These are phyloP conservation scores for Mycena polygramma DNA, from an alignment of 768 basidiomycete genomes.

Conservation along the genomic window DNA sequence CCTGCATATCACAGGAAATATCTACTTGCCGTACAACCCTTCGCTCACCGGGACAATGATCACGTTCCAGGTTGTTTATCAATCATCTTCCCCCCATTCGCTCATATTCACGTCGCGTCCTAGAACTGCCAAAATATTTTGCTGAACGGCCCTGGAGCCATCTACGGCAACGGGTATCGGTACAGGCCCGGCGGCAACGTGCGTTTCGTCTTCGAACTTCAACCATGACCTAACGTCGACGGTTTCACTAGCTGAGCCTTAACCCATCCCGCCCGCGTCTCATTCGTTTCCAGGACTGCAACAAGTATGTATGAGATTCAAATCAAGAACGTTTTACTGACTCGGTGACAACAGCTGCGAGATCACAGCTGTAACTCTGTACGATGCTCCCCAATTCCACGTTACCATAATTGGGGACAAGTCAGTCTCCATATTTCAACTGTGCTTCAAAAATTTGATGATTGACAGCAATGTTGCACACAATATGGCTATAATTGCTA, in stretches of 20 bases:
- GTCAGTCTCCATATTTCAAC: conserved; percentile 4
- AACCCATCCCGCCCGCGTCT: conserved; percentile 41
- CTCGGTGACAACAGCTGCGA: conserved; percentile 31
- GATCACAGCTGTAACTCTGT: conserved; percentile 38
- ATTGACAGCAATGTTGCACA: conserved; percentile 40
- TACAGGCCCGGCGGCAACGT: conserved; percentile 40
- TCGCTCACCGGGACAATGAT: conserved; percentile 42
- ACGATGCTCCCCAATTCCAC: conserved; percentile 42
- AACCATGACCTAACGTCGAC: not conserved
- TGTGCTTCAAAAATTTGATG: not conserved
- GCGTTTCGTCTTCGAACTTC: not conserved
- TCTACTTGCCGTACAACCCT: conserved; percentile 39
- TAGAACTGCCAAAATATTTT: conserved; percentile 41
- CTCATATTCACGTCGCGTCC: not conserved
- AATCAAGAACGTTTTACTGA: not conserved
- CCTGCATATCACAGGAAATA: conserved; percentile 40
- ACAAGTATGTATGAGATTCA: conserved; percentile 30
- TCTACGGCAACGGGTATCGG: conserved; percentile 43
- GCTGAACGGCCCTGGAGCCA: conserved; percentile 39
- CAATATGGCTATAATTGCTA: conserved; percentile 41
- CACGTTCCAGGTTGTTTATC: conserved; percentile 36
- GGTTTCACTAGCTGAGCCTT: conserved; percentile 32
- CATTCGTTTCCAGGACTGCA: conserved; percentile 43
- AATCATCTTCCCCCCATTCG: too few relatives aligned
- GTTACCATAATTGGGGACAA: conserved; percentile 42